Evolutionary conservation across 768 basidiomycete genomes (phyloP).

Genomic region (Mrakia blollopis): DNA sequence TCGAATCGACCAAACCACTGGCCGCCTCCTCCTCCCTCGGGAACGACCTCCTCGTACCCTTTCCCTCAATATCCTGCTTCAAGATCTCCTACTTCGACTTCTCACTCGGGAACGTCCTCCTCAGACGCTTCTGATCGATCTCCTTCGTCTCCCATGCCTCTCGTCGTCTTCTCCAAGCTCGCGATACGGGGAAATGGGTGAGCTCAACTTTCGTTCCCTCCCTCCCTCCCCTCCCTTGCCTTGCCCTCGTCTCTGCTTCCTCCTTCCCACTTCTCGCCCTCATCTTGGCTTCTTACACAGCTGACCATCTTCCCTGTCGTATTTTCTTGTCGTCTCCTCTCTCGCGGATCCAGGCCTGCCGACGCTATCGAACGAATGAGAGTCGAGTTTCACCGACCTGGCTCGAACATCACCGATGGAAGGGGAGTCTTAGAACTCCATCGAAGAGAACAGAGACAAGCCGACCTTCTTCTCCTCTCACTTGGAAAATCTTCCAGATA

Average conservation of each 20-base stretch:
- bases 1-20: neutral
- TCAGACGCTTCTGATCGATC: neutral
- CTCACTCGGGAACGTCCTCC: neutral
- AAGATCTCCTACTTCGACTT: neutral
- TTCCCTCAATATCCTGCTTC: neutral
- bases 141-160: neutral
- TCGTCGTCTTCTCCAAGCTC: neutral
- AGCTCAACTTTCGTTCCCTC: too few relatives aligned
- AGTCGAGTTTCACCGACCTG: neutral
- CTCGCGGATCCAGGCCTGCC: neutral
- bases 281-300: too few relatives aligned
- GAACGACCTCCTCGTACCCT: neutral
- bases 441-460: neutral
- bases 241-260: too few relatives aligned
- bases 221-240: too few relatives aligned
- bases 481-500: constrained; percentile 10
- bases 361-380: constrained; percentile 2
- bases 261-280: too few relatives aligned
- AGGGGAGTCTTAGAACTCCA: neutral
- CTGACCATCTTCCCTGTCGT: too few relatives aligned
- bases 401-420: neutral
- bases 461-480: neutral
- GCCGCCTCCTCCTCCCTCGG: neutral
- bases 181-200: neutral
- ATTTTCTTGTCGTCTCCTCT: too few relatives aligned